phyloP scores from a whole-genome alignment of 225 moss, liverwort and hornwort genomes.

The Sphagnum contortum region DNA sequence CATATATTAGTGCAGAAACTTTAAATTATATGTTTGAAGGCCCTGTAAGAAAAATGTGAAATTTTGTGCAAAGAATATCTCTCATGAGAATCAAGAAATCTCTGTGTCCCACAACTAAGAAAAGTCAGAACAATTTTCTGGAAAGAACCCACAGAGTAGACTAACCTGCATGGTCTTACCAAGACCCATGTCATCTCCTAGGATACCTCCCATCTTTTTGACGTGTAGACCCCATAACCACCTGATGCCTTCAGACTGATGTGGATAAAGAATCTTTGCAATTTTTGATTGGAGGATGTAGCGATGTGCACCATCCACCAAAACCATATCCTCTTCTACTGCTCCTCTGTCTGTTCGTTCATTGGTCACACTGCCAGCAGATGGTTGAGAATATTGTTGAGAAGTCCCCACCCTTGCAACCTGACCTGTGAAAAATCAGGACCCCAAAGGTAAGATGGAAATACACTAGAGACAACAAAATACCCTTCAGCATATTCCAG shows the following conservation, averaged over 20 bases:
- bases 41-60: too few relatives aligned
- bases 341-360: constrained; percentile 2
- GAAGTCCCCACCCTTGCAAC: background rate
- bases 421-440: background rate
- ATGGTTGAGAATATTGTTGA: constrained; percentile 8
- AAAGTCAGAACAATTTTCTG: too few relatives aligned
- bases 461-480: background rate
- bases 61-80: too few relatives aligned
- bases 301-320: constrained; percentile 39
- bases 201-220: constrained; percentile 85
- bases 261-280: constrained; percentile 59
- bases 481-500: background rate
- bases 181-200: constrained; percentile 98
- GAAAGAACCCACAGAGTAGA: background rate
- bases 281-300: constrained; percentile 55
- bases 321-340: constrained; percentile 22
- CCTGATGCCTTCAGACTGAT: constrained; percentile 62
- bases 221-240: constrained; percentile 88
- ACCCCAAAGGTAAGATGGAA: background rate
- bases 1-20: too few relatives aligned
- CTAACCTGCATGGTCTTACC: constrained; percentile 94
- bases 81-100: too few relatives aligned
- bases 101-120: too few relatives aligned
- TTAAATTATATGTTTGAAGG: too few relatives aligned
- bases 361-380: constrained; percentile 1